Conservation (phyloP, 139 green algal species). For the Chlamydomonas schloesseri region DNA sequence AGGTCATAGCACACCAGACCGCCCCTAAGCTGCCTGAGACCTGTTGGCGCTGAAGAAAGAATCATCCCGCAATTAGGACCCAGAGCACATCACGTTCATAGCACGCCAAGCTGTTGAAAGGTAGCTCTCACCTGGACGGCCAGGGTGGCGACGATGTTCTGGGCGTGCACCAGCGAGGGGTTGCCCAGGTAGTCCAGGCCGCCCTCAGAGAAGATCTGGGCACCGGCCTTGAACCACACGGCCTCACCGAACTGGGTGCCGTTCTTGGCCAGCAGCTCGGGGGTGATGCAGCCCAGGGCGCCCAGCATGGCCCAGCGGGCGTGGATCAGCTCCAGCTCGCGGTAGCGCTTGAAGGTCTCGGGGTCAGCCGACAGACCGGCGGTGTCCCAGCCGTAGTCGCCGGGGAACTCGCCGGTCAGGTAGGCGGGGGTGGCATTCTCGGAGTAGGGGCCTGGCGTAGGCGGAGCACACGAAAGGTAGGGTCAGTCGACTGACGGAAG, state of each 20-base stretch:
- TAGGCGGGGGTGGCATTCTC: constrained; percentile 60
- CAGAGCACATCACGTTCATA: no score
- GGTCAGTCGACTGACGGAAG: background rate
- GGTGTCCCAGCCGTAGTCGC: constrained; percentile 97
- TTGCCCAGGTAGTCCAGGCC: constrained; percentile 97
- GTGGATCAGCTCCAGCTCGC: constrained; percentile 98
- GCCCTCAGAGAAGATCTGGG: constrained; percentile 92
- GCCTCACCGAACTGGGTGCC: constrained; percentile 80
- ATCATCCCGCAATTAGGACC: no score
- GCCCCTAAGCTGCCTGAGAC: no score
- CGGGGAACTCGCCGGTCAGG: constrained; percentile 90
- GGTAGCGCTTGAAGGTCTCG: constrained; percentile 81
- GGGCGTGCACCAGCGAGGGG: constrained; percentile 93
- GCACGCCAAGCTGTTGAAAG: background rate
- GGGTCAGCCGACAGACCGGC: constrained; percentile 94
- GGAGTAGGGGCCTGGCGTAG: constrained; percentile 14
- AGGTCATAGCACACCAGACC: no score
- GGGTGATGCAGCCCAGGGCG: constrained; percentile 81
- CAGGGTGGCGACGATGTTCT: constrained; percentile 95
- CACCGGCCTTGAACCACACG: constrained; percentile 97
- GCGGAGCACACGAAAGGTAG: background rate
- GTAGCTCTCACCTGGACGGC: constrained; percentile 86
- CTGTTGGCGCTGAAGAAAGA: no score
- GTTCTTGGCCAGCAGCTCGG: constrained; percentile 67
- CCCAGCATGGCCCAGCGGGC: constrained; percentile 98